Evolutionary conservation across 352 stramenopile genomes (phyloP), one percentile per base, ranked within the genome.

Genomic region (Phytophthora uliginosa): DNA sequence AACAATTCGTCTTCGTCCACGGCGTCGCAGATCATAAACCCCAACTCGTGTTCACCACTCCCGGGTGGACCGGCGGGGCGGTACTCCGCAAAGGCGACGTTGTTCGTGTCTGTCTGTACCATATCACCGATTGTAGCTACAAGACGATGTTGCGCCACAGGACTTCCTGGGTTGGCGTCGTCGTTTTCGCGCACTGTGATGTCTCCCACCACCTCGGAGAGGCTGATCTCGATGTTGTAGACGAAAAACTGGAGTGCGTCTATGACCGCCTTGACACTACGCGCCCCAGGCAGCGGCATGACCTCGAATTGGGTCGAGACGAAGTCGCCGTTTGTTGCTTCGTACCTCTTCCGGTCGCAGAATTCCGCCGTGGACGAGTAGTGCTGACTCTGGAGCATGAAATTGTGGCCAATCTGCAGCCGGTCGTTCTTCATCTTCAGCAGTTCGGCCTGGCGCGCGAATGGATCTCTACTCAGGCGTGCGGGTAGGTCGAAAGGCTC

Each of bases 131-230:
- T 59, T 20, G 57, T 76, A 52, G 71, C 73, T 28, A 84, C 67
- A 28, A 84, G 48, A 2, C 72, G 66, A 50, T 84, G 68, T 51
- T 86, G 76, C 7, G 73, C 66, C 34, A 84, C 62, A 4, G 63
- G 66, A 54, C 72, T 68, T 20, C 60, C 60, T 12, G 62, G 69
- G 12, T 51, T 59, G 12, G 61, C 73, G 54, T 86, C 81, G 67
- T 89, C 76, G 26, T 86, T 82, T 33, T 86, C 76, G 15, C 78
- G 74, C 36, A 88, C 64, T 9, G 78, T 82, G 52, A 85, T 81
- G 58, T 84, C 66, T 18, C 81, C 81, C 31, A 77, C 47, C 0
- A 60, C 60, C 54, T 83, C 81, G 3, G 78, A 84, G 17, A 86
- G 51, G 40, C 54, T 83, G 51, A 88, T 83, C 47, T 88, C 77